Evolutionary conservation across 139 green algal species (phyloP), one percentile per base, ranked within the genome.

Genomic region (Trebouxia sp.): DNA sequence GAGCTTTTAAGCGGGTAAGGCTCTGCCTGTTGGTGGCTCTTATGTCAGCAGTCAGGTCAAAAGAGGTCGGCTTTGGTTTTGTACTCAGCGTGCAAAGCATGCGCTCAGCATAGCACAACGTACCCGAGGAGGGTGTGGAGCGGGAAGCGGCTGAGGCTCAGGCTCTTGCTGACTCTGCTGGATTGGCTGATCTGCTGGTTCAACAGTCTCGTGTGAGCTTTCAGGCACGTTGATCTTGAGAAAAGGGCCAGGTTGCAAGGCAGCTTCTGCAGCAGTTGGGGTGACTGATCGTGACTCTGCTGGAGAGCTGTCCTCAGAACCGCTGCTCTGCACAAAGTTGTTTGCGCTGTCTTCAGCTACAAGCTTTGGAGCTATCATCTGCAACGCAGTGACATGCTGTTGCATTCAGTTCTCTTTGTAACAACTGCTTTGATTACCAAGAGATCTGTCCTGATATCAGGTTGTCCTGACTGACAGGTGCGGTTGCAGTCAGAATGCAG

Each of bases 291-390:
- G n/a, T 28, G 62, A 72, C 37, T 35, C 32, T 43, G 35, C 28
- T 28, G 35, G 62, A 30, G 32, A 45, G 35, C 3, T 72, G 9
- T 72, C 32, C 5, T 72, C 32, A 72, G 62, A 45, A 14, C 35
- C 35, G 35, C 58, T 42, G 32, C 35, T 20, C 20, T 42, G 32
- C 32, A 41, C 11, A n/a, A 45, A 72, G 35, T 72, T 72, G 35
- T 72, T 72, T 42, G 62, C 62, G 20, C 62, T 72, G 62, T 72
- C 62, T 22, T 72, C 62, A 45, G 62, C 62, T 14, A 72, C 15
- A 9, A 72, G 32, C 32, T 43, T 72, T 11, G 62, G 32, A 41
- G 32, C 35, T 45, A 72, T 22, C 62, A 72, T 45, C 62, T 72
- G 62, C 62, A 45, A n/a, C n/a, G n/a, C n/a, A n/a, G n/a, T n/a